Evolutionary conservation across 2,329 filamentous ascomycete genomes (phyloP), one percentile per base, ranked within the genome.

Genomic region (Alternaria metachromatica): DNA sequence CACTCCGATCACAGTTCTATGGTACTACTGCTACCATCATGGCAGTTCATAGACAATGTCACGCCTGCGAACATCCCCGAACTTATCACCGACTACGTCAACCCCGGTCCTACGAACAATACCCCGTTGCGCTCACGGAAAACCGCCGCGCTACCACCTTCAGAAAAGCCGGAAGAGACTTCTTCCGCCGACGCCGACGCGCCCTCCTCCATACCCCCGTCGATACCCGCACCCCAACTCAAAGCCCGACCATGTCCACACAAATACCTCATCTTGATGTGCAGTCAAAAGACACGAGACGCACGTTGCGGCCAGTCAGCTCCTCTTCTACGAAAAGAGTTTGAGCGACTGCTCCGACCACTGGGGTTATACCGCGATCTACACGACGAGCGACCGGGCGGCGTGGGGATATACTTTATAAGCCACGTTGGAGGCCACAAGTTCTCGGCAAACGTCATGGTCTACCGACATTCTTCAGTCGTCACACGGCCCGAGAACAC

Each of bases 351-450:
- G 78, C 86, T 98, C 37, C 90, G 94, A 0, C 92, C 92, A 1
- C 84, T 97, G 12, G 94, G 94, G 0, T 82, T 99, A 20, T 94
- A 91, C 79, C 89, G 96, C 28, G 95, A 98, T 77, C 82, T 96
- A 50, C 89, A 96, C 76, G 96, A 99, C 78, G 90, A 94, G 79
- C 84, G 96, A 62, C 93, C 94, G 0, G 95, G 95, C 11, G 96
- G 96, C 12, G 95, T 97, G 6, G 95, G 93, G 0, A 92, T 99
- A 68, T 97, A 97, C 82, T 98, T 97, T 78, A 96, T 98, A 76
- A 95, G 90, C 70, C 96, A 99, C 76, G 94, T 97, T 3, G 96
- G 96, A 26, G 96, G 96, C 0, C 96, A 99, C 84, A 97, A 97
- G 83, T 98, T 97, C 82, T 90, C 90, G 50, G 96, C 96, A 26